A percentile compares a stretch with the other conserved stretches of the same genome.
phyloP scores from a whole-genome alignment of 192 early-diverging fungal genomes.

The Podila horticola region DNA sequence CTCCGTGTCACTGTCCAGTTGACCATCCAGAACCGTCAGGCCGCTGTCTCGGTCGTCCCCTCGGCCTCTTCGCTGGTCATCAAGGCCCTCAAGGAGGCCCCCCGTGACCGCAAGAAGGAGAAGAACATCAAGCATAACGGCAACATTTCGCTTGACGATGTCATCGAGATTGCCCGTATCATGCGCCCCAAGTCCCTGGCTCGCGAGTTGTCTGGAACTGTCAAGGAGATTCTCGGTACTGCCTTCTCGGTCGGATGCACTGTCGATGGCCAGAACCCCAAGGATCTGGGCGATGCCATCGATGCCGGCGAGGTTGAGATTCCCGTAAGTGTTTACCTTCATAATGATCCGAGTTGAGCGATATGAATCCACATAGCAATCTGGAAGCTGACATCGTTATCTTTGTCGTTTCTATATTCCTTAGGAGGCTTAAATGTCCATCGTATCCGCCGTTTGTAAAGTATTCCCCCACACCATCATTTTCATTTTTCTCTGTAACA shows the following conservation, averaged over 20 bases:
- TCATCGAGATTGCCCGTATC: conserved; percentile 95
- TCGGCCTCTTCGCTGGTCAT: conserved; percentile 97
- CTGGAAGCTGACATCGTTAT: too few species aligned
- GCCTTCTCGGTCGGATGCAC: conserved; percentile 97
- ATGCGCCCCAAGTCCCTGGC: conserved; percentile 96
- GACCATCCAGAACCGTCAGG: conserved; percentile 99
- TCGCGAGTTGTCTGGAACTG: conserved; percentile 93
- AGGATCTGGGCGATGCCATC: conserved; percentile 87
- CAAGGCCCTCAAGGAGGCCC: conserved; percentile 96
- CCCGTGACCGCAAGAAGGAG: conserved; percentile 99
- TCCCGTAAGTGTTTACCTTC: conserved; percentile 30
- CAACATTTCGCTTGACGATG: conserved; percentile 93
- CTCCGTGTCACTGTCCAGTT: conserved; percentile 97
- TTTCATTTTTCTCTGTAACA: conserved; percentile 25
- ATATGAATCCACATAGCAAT: too few species aligned
- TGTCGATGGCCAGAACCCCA: conserved; percentile 95
- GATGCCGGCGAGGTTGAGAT: conserved; percentile 86
- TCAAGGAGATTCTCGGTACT: conserved; percentile 97
- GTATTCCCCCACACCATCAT: too few species aligned
- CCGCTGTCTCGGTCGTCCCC: conserved; percentile 95
- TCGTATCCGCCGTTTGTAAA: too few species aligned
- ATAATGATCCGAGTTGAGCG: neutral
- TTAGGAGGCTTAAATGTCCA: conserved; percentile 49
- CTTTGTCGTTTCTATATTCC: neutral
- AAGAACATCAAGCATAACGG: conserved; percentile 99